These are phyloP conservation scores for Vitis amurensis DNA, from an alignment of 164 flowering plant genomes.

Conservation along the genomic window DNA sequence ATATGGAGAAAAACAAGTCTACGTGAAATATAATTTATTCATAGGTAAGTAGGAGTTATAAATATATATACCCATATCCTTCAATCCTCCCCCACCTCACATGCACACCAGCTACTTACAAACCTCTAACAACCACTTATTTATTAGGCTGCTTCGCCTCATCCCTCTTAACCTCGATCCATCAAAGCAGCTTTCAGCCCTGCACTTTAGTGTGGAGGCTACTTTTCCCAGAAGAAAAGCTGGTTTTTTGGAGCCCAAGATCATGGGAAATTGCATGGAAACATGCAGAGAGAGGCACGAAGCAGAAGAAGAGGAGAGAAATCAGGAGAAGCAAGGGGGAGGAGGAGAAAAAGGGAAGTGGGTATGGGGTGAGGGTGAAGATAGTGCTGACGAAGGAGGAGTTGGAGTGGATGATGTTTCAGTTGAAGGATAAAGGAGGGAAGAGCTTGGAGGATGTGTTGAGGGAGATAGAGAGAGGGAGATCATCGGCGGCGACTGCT, in stretches of 20 bases:
- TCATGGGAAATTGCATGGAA: conserved; percentile 60
- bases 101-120: too few species aligned
- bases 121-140: too few species aligned
- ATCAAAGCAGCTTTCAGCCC: background rate
- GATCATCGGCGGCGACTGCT: conserved; percentile 4
- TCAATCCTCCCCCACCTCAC: too few species aligned
- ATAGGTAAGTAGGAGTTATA: too few species aligned
- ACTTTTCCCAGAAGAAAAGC: background rate
- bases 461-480: conserved; percentile 45
- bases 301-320: conserved; percentile 2
- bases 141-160: too few species aligned
- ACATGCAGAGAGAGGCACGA: conserved; percentile 8
- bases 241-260: background rate
- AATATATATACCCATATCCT: too few species aligned
- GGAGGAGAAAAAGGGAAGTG: conserved; percentile 5
- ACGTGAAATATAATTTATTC: too few species aligned
- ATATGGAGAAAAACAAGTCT: too few species aligned
- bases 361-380: conserved; percentile 47
- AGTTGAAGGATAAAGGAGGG: conserved; percentile 39
- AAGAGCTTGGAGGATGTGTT: conserved; percentile 47
- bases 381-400: conserved; percentile 62
- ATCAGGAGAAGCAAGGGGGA: background rate
- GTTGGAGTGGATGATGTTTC: conserved; percentile 49
- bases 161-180: background rate
- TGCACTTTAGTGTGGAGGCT: background rate